Percentiles rank a stretch among this genome's conserved stretches.
phyloP scores from a whole-genome alignment of 495 filamentous ascomycete species.

The Hamigera avellanea region DNA sequence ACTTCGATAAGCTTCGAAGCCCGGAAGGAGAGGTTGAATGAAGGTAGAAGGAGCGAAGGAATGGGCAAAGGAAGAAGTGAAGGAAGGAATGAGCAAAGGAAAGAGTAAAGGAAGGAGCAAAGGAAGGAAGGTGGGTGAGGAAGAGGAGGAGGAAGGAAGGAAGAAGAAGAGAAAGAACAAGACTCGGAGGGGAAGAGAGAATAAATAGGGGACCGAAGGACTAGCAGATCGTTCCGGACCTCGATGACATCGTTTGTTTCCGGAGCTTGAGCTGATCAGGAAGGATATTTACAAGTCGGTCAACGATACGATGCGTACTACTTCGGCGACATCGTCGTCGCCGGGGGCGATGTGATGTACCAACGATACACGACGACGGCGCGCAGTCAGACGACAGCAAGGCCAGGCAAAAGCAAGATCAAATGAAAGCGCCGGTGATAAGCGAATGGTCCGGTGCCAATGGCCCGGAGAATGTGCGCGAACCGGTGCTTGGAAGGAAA shows the following conservation, averaged over 20 bases:
- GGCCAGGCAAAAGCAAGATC: neutral
- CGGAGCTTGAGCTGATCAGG: too few relatives aligned
- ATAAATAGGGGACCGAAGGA: neutral
- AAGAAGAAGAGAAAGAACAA: neutral
- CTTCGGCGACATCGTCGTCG: too few relatives aligned
- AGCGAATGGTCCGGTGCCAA: too few relatives aligned
- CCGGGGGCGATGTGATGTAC: neutral
- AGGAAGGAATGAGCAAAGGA: slow-evolving; percentile 3
- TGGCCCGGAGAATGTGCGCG: too few relatives aligned
- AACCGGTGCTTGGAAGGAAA: too few relatives aligned
- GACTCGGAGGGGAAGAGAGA: neutral
- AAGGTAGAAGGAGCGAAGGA: slow-evolving; percentile 5
- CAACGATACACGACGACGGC: neutral
- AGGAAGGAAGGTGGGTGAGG: slow-evolving; percentile 6
- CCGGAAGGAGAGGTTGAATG: slow-evolving; percentile 9
- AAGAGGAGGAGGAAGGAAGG: slow-evolving; percentile 4
- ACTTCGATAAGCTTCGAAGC: neutral
- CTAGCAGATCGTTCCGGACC: neutral
- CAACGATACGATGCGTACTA: too few relatives aligned
- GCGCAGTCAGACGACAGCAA: too few relatives aligned
- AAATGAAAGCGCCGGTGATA: too few relatives aligned
- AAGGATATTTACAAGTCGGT: too few relatives aligned
- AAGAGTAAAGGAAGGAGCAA: slow-evolving; percentile 1
- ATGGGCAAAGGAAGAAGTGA: slow-evolving; percentile 2
- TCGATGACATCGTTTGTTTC: too few relatives aligned